These are phyloP conservation scores for Powellomyces hirtus DNA, from an alignment of 192 early-diverging fungal species.

Conservation along the genomic window DNA sequence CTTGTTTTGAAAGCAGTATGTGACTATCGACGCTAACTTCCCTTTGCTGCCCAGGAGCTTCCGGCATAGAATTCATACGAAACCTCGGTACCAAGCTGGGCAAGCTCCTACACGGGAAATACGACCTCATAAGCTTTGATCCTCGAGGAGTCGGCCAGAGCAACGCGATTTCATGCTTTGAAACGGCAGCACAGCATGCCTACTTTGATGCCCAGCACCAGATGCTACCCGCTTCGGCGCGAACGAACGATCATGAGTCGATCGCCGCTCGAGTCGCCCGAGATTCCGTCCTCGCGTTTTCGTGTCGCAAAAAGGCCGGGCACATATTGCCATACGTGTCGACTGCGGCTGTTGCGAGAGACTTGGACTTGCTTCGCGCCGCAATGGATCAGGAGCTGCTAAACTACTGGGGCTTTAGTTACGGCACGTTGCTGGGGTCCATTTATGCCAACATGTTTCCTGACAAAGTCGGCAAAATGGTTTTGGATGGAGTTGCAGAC, in stretches of 20 bases:
- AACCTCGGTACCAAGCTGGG: constrained; percentile 6
- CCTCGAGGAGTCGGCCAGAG: constrained; percentile 41
- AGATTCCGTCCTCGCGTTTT: not conserved
- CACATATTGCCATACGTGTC: constrained; percentile 34
- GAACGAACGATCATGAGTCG: not conserved
- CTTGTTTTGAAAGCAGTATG: no score
- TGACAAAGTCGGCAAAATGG: constrained; percentile 36
- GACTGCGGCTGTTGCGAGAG: constrained; percentile 39
- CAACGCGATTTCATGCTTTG: constrained; percentile 23
- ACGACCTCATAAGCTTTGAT: constrained; percentile 42
- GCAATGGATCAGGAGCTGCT: constrained; percentile 31
- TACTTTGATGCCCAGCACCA: not conserved
- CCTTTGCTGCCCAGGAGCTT: constrained; percentile 44
- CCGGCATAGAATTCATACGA: constrained; percentile 22
- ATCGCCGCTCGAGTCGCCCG: not conserved
- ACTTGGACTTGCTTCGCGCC: constrained; percentile 41
- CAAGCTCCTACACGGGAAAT: constrained; percentile 21
- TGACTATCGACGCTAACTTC: no score
- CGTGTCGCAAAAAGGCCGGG: constrained; percentile 25
- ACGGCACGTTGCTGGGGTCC: constrained; percentile 42
- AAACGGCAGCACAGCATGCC: not conserved
- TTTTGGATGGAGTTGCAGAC: constrained; percentile 44
- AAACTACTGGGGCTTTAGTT: constrained; percentile 43
- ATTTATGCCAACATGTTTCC: constrained; percentile 52
- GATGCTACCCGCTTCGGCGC: not conserved